Conservation (phyloP, 2,329 filamentous ascomycete genomes). For the Cercospora sojina region DNA sequence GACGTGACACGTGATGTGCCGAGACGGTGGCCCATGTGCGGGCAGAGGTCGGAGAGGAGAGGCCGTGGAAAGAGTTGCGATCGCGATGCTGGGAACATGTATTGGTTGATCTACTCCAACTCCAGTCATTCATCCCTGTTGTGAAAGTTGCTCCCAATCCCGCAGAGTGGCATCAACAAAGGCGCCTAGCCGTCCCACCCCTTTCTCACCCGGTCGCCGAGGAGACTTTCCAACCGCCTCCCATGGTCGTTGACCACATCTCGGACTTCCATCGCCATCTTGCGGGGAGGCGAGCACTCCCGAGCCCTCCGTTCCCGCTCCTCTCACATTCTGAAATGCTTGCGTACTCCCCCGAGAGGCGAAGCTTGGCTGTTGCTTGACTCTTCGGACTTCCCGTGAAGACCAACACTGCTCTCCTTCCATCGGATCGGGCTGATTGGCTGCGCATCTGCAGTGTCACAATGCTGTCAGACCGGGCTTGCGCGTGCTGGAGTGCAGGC, state of each 20-base stretch:
- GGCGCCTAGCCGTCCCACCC: background rate
- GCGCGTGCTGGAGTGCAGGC: background rate
- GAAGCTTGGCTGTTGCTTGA: background rate
- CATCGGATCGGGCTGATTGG: background rate
- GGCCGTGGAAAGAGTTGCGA: background rate
- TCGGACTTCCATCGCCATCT: background rate
- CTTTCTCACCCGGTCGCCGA: background rate
- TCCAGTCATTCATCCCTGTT: background rate
- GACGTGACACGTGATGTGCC: background rate
- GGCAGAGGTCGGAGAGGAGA: background rate
- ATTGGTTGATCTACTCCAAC: background rate
- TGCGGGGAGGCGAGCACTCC: background rate
- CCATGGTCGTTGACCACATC: background rate
- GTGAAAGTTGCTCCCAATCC: background rate
- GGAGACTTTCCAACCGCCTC: background rate
- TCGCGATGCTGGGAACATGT: background rate
- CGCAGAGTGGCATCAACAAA: background rate
- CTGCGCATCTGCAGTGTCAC: background rate
- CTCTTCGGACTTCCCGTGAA: background rate
- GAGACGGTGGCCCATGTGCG: background rate
- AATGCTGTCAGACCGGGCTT: background rate
- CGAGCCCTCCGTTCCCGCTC: background rate
- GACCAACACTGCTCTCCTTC: background rate
- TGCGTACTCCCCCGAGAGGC: background rate
- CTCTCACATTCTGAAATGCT: background rate